These are phyloP conservation scores for Dioscorea cayenensis DNA, from an alignment of 116 monocot genomes.

Conservation along the genomic window DNA sequence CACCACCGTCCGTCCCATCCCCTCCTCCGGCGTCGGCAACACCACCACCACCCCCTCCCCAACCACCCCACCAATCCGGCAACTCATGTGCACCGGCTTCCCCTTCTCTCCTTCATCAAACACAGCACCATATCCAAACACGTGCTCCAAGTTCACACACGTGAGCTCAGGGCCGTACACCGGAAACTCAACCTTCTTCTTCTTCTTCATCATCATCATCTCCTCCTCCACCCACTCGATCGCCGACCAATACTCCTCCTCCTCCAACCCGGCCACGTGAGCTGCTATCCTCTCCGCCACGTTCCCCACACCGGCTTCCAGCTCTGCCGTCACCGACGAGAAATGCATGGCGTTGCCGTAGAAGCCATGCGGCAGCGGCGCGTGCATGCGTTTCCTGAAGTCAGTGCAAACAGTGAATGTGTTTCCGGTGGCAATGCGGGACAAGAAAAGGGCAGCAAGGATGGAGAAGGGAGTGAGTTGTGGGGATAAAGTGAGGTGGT, in stretches of 20 bases:
- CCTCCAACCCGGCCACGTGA: constrained; percentile 43
- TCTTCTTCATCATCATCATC: constrained; percentile 2
- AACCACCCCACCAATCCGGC: constrained; percentile 27
- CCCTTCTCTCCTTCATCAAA: constrained; percentile 24
- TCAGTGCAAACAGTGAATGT: constrained; percentile 34
- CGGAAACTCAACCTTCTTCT: constrained; percentile 24
- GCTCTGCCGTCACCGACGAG: constrained; percentile 29
- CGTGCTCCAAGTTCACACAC: constrained; percentile 47
- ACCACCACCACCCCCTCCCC: constrained; percentile 71
- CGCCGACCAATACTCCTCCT: constrained; percentile 74
- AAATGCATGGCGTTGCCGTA: constrained; percentile 82
- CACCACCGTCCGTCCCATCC: constrained; percentile 42
- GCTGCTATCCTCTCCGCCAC: constrained; percentile 24
- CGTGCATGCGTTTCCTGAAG: constrained; percentile 65
- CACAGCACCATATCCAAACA: constrained; percentile 33
- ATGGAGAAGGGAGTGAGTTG: constrained; percentile 39
- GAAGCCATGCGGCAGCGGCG: constrained; percentile 79
- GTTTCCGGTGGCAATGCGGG: constrained; percentile 10
- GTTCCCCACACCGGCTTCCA: constrained; percentile 10
- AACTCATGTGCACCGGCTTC: constrained; percentile 49
- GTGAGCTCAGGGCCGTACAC: constrained; percentile 92
- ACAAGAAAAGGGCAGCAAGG: constrained; percentile 50
- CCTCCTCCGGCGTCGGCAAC: constrained; percentile 44
- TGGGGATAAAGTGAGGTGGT: background rate
- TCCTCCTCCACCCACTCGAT: constrained; percentile 55